phyloP scores from a whole-genome alignment of 441 rosid species.

The Aquilaria agallochum region DNA sequence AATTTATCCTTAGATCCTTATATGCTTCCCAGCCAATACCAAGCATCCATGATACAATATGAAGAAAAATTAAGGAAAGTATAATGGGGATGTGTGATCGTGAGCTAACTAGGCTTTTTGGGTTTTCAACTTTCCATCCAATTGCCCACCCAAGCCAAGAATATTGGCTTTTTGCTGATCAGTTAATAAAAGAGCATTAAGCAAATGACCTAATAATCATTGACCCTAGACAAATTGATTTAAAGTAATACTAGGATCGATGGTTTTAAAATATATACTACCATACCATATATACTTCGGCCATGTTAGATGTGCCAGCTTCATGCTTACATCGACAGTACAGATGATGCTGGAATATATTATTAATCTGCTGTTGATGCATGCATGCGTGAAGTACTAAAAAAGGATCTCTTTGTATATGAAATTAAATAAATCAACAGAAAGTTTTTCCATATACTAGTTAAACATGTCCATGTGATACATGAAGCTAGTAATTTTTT shows the following conservation, averaged over 20 bases:
- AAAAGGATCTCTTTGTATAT: conserved; percentile 1
- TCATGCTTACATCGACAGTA: conserved; percentile 5
- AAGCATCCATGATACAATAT: too few relatives aligned
- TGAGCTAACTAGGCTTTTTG: too few relatives aligned
- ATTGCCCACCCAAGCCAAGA: conserved; percentile 21
- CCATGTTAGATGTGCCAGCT: conserved; percentile 15
- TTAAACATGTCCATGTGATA: conserved; percentile 6
- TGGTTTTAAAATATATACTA: conserved; percentile 16
- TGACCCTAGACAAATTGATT: conserved; percentile 8
- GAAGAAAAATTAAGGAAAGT: too few relatives aligned
- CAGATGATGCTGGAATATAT: conserved; percentile 13
- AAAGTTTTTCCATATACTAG: conserved; percentile 9
- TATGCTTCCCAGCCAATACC: too few relatives aligned
- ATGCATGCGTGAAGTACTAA: conserved; percentile 3
- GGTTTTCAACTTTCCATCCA: conserved; percentile 13
- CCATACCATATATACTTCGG: neutral
- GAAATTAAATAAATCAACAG: neutral
- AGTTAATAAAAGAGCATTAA: conserved; percentile 11
- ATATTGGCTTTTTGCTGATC: conserved; percentile 36
- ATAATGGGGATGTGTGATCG: too few relatives aligned
- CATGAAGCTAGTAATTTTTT: neutral
- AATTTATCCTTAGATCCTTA: too few relatives aligned
- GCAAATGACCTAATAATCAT: conserved; percentile 20
- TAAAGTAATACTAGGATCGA: neutral
- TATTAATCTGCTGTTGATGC: conserved; percentile 16